These are phyloP conservation scores for Bonnemaisonia californica DNA, from an alignment of 31 red algal species.

Conservation along the genomic window DNA sequence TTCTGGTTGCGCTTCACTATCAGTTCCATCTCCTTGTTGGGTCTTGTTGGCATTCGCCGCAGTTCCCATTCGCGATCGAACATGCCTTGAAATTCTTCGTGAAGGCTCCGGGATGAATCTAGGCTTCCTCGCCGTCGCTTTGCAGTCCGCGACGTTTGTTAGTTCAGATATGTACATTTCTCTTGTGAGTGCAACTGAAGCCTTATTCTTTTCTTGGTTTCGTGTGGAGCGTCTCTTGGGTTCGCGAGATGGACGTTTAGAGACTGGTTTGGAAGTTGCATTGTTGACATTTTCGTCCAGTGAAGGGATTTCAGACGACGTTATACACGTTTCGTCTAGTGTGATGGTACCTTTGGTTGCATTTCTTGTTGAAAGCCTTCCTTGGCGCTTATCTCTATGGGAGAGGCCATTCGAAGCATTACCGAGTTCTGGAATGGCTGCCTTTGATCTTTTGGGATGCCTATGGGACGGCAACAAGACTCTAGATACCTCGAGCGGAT, in stretches of 20 bases:
- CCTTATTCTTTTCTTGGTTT: background rate
- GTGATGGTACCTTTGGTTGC: background rate
- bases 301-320: background rate
- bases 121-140: background rate
- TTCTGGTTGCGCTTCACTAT: slow-evolving; percentile 30
- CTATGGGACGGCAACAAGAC: background rate
- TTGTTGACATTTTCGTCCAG: background rate
- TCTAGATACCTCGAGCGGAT: background rate
- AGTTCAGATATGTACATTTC: slow-evolving; percentile 25
- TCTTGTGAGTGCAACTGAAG: slow-evolving; percentile 1
- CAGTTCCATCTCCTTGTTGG: slow-evolving; percentile 15
- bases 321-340: background rate
- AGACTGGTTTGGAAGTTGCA: background rate
- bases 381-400: background rate
- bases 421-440: background rate
- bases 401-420: background rate
- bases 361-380: background rate
- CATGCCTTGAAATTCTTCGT: background rate
- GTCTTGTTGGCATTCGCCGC: background rate
- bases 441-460: background rate
- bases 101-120: background rate
- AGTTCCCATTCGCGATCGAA: slow-evolving; percentile 10
- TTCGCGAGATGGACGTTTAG: background rate
- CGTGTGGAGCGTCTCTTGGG: background rate
- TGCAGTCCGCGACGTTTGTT: background rate